phyloP scores from a whole-genome alignment of 1,139 yeast species.

The Lizanozyma gosingica region DNA sequence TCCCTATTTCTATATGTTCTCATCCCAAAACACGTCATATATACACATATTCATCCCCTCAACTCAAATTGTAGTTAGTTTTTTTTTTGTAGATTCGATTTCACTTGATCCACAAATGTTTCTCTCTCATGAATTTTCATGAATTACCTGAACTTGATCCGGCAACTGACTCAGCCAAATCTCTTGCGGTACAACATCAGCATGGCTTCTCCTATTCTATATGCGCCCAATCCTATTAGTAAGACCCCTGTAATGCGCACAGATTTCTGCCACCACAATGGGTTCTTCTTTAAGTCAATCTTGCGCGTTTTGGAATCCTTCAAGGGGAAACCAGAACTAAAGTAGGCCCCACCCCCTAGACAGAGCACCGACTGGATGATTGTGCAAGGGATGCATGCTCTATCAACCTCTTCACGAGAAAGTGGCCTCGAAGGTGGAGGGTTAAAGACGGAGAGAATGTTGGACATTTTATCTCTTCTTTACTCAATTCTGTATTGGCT shows the following conservation, averaged over 20 bases:
- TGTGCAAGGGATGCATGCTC: background rate
- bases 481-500: too few species aligned
- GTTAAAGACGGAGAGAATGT: background rate
- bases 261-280: background rate
- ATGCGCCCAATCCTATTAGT: background rate
- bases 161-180: background rate
- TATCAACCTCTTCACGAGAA: background rate
- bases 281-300: background rate
- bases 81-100: too few species aligned
- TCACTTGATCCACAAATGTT: too few species aligned
- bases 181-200: background rate
- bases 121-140: too few species aligned
- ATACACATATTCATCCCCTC: too few species aligned
- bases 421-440: background rate
- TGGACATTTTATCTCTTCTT: too few species aligned
- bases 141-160: too few species aligned
- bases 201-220: background rate
- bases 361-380: background rate
- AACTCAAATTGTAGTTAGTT: too few species aligned
- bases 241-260: background rate
- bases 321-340: background rate
- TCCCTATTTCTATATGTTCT: too few species aligned
- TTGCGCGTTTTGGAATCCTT: background rate
- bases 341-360: background rate
- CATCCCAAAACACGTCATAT: too few species aligned